A percentile compares a stretch with the other conserved stretches of the same genome.
Conservation (phyloP, 2,329 filamentous ascomycete genomes). For the Aspergillus oerlinghausenensis region DNA sequence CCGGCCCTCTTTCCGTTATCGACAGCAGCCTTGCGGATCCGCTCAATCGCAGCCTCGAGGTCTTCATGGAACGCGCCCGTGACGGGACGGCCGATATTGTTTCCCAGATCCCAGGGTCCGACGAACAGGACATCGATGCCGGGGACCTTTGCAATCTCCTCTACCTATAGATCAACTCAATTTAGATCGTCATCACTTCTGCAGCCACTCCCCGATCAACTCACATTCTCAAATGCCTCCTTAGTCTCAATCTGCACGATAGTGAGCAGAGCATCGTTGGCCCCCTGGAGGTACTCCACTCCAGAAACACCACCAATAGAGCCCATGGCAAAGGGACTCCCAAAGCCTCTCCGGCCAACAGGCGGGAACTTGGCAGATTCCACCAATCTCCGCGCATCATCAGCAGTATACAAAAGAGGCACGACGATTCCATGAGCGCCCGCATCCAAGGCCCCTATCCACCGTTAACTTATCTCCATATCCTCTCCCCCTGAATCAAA, state of each 20-base stretch:
- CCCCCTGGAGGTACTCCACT: conserved; percentile 50
- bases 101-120: conserved; percentile 54
- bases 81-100: conserved; percentile 53
- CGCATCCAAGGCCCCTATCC: conserved; percentile 50
- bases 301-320: conserved; percentile 35
- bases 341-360: conserved; percentile 51
- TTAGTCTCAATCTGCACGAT: conserved; percentile 45
- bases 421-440: conserved; percentile 58
- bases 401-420: conserved; percentile 49
- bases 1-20: conserved; percentile 51
- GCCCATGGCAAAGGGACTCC: conserved; percentile 50
- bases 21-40: conserved; percentile 49
- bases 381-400: conserved; percentile 51
- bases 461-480: neutral
- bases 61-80: conserved; percentile 46
- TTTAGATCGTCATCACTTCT: neutral
- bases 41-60: conserved; percentile 48
- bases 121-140: conserved; percentile 52
- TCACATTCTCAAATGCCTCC: conserved; percentile 35
- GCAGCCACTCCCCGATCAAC: neutral
- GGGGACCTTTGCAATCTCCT: conserved; percentile 49
- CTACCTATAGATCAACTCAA: conserved; percentile 25
- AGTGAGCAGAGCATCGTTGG: conserved; percentile 51
- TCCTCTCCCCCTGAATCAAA: neutral
- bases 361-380: conserved; percentile 54